Evolutionary conservation across 202 grass and related monocot genomes (phyloP).

Genomic region (Schoenoplectus triqueter): DNA sequence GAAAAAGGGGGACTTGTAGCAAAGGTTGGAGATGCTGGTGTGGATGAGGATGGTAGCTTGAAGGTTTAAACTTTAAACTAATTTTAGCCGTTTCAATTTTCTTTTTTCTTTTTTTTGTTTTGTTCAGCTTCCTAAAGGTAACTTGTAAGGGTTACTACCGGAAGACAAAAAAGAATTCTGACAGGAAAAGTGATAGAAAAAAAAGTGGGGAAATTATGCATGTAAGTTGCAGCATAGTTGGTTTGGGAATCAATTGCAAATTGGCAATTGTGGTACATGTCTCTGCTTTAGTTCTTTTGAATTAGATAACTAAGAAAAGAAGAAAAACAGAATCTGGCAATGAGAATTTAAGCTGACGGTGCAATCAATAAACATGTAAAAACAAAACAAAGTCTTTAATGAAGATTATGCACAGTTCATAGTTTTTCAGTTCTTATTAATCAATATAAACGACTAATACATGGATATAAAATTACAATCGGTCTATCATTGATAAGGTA

Average conservation of each 20-base stretch:
- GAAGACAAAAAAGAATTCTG: slow-evolving; percentile 41
- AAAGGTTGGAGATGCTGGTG: slow-evolving; percentile 52
- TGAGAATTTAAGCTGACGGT: too few relatives aligned
- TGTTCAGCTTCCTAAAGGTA: slow-evolving; percentile 28
- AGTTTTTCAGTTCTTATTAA: too few relatives aligned
- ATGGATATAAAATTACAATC: too few relatives aligned
- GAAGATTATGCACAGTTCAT: too few relatives aligned
- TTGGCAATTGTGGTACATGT: slow-evolving; percentile 23
- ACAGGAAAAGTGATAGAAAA: background rate
- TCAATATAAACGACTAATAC: too few relatives aligned
- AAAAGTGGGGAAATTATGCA: background rate
- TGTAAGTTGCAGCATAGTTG: slow-evolving; percentile 39
- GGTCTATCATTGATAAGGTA: background rate
- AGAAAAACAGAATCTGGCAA: too few relatives aligned
- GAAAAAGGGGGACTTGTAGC: slow-evolving; percentile 47
- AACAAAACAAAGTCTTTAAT: too few relatives aligned
- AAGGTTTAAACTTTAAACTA: background rate
- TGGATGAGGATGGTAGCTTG: slow-evolving; percentile 41
- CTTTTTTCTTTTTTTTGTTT: slow-evolving; percentile 22
- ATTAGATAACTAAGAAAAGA: background rate
- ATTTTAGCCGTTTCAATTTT: slow-evolving; percentile 4
- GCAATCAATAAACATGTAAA: too few relatives aligned
- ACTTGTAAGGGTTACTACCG: slow-evolving; percentile 19
- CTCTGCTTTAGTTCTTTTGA: background rate
- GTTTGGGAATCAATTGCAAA: slow-evolving; percentile 37